Evolutionary conservation across 2,329 filamentous ascomycete species (phyloP).

Genomic region (Fusarium chuoi): DNA sequence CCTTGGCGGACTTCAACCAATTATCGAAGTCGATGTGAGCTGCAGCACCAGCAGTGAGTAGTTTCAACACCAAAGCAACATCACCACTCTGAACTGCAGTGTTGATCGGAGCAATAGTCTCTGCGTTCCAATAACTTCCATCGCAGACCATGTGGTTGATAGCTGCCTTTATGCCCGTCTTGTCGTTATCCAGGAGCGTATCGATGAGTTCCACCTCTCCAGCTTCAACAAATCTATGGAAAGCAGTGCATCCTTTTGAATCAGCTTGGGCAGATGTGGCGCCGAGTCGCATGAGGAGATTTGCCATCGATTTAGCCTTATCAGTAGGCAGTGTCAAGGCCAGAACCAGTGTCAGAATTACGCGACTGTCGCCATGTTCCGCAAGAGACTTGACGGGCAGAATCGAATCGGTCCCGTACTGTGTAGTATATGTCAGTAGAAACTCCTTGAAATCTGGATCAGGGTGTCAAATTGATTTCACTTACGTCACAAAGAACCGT

Average conservation of each 20-base stretch:
- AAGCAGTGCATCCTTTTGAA: constrained; percentile 68
- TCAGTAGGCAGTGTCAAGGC: constrained; percentile 71
- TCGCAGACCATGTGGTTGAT: constrained; percentile 71
- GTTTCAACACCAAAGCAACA: constrained; percentile 62
- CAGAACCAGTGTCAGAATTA: constrained; percentile 77
- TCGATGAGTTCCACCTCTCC: constrained; percentile 61
- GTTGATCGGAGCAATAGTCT: constrained; percentile 63
- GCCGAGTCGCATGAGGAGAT: constrained; percentile 73
- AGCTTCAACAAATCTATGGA: constrained; percentile 71
- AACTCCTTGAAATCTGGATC: background rate
- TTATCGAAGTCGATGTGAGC: constrained; percentile 69
- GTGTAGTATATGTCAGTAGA: constrained; percentile 41
- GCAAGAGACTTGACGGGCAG: constrained; percentile 76
- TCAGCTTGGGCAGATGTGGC: constrained; percentile 81
- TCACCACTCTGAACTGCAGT: constrained; percentile 67
- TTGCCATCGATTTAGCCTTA: constrained; percentile 72
- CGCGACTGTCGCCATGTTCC: constrained; percentile 62
- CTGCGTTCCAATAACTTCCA: constrained; percentile 47
- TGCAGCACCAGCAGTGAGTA: constrained; percentile 72
- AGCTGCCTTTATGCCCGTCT: constrained; percentile 68
- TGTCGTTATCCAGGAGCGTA: constrained; percentile 65
- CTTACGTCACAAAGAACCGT: constrained; percentile 71
- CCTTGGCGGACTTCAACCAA: constrained; percentile 68
- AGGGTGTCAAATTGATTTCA: background rate
- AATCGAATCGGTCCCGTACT: constrained; percentile 81